phyloP scores from a whole-genome alignment of 2,329 filamentous ascomycete species.

The Pseudocercospora musae region DNA sequence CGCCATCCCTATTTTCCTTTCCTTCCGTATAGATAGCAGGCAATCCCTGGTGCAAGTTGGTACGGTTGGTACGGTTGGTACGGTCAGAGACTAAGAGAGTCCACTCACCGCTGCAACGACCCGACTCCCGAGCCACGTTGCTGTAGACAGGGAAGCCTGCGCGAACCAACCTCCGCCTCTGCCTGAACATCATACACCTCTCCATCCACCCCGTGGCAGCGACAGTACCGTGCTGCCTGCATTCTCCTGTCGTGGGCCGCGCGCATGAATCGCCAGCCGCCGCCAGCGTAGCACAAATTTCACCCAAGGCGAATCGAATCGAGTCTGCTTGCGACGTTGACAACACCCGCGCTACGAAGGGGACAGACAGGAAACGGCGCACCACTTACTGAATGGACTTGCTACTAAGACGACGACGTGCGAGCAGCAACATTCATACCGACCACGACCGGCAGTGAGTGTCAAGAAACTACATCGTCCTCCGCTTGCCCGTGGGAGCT shows the following conservation, averaged over 20 bases:
- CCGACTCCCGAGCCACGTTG: neutral
- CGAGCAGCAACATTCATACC: neutral
- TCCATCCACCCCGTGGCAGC: too few species aligned
- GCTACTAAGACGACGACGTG: neutral
- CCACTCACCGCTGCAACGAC: neutral
- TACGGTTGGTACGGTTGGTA: too few species aligned
- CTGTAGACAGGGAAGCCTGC: neutral
- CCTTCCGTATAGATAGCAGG: neutral
- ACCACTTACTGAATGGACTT: neutral
- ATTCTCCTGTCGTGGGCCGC: neutral
- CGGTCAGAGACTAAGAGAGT: too few species aligned
- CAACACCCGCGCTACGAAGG: neutral
- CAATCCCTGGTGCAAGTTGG: neutral
- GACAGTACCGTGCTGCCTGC: neutral
- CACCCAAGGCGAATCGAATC: neutral
- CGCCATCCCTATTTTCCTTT: constrained; percentile 2
- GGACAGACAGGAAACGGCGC: neutral
- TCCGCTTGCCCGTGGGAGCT: constrained; percentile 2
- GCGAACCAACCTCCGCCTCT: neutral
- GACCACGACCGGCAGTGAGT: neutral
- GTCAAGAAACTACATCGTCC: neutral
- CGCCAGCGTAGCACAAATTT: neutral
- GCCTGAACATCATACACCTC: too few species aligned
- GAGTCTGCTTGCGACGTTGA: neutral
- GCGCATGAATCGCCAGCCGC: neutral